These are phyloP conservation scores for Malassezia dermatis DNA, from an alignment of 1,284 basidiomycete genomes.

Conservation along the genomic window DNA sequence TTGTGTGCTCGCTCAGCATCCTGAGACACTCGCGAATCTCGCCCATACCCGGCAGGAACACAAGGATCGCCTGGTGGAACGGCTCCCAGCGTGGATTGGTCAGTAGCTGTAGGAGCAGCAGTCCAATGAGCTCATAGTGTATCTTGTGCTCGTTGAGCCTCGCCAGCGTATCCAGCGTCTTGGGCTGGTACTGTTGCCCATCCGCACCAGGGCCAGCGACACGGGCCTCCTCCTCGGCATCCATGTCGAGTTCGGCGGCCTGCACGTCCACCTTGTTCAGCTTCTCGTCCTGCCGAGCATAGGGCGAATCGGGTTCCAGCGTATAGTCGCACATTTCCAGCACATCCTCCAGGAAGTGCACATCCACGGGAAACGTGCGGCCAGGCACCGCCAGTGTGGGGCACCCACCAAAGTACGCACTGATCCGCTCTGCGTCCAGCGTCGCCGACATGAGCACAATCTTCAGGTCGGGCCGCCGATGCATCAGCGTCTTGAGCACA, in stretches of 20 bases:
- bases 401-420: slow-evolving; percentile 82
- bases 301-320: slow-evolving; percentile 65
- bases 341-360: slow-evolving; percentile 82
- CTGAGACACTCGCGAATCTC: slow-evolving; percentile 86
- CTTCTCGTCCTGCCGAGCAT: slow-evolving; percentile 62
- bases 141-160: slow-evolving; percentile 79
- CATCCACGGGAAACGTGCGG: slow-evolving; percentile 88
- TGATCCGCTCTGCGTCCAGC: slow-evolving; percentile 80
- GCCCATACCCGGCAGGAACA: slow-evolving; percentile 77
- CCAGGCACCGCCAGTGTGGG: slow-evolving; percentile 71
- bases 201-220: slow-evolving; percentile 53
- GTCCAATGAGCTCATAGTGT: slow-evolving; percentile 55
- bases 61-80: slow-evolving; percentile 72
- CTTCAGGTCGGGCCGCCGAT: slow-evolving; percentile 70
- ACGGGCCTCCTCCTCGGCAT: slow-evolving; percentile 71
- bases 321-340: slow-evolving; percentile 77
- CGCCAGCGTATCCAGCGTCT: slow-evolving; percentile 71
- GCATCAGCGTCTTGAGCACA: slow-evolving; percentile 77
- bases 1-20: slow-evolving; percentile 62
- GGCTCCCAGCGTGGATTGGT: slow-evolving; percentile 43
- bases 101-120: slow-evolving; percentile 78
- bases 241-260: slow-evolving; percentile 53
- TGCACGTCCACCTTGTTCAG: slow-evolving; percentile 51
- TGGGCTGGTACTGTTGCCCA: slow-evolving; percentile 56
- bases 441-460: slow-evolving; percentile 97